These are phyloP conservation scores for Yamadazyma blattariae DNA, from an alignment of 1,139 yeast genomes.

Conservation along the genomic window DNA sequence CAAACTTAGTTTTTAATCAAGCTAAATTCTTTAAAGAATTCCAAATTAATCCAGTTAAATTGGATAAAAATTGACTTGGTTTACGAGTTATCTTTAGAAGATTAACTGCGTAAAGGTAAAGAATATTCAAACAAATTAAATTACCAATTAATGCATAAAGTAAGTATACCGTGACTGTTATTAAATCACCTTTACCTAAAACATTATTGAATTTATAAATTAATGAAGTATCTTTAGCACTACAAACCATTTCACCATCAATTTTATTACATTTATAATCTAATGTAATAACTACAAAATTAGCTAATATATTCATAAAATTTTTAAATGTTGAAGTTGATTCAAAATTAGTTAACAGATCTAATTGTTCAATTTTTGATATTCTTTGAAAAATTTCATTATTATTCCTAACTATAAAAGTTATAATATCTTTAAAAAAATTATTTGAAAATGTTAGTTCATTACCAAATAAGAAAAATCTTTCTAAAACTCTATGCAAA, in stretches of 20 bases:
- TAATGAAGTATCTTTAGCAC: constrained; percentile 16
- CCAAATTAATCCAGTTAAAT: constrained; percentile 6
- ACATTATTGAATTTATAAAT: constrained; percentile 29
- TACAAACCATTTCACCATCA: constrained; percentile 4
- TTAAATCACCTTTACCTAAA: constrained; percentile 13
- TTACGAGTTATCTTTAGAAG: constrained; percentile 2
- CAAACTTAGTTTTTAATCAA: no score
- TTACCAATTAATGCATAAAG: constrained; percentile 30
- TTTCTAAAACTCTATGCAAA: constrained; percentile 11
- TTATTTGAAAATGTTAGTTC: constrained; percentile 30
- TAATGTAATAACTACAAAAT: neutral
- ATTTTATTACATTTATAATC: constrained; percentile 1
- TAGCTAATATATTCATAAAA: neutral
- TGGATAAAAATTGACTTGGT: constrained; percentile 1
- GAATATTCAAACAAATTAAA: constrained; percentile 27
- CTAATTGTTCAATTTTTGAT: constrained; percentile 1
- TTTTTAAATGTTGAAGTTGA: neutral
- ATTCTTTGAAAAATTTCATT: constrained; percentile 6
- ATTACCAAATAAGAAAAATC: constrained; percentile 25
- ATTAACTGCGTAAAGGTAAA: constrained; percentile 12
- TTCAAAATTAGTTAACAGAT: neutral
- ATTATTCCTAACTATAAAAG: constrained; percentile 24
- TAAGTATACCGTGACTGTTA: constrained; percentile 25
- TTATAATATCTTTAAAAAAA: constrained; percentile 26
- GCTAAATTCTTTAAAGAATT: constrained; percentile 1